Conservation (phyloP, 2,329 filamentous ascomycete genomes). For the Whalleya microplaca region DNA sequence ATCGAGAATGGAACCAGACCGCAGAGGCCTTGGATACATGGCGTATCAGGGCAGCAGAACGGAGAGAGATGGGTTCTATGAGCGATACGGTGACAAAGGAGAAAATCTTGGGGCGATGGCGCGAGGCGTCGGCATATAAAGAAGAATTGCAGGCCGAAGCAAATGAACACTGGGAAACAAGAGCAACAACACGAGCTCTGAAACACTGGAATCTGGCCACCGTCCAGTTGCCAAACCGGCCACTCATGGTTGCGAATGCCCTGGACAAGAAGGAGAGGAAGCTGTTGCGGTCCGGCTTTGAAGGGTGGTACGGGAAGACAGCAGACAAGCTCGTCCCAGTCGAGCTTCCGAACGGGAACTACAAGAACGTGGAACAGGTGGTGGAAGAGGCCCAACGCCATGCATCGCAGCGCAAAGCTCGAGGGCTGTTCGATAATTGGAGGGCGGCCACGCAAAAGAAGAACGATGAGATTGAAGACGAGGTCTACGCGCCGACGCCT, state of each 20-base stretch:
- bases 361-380: conserved; percentile 29
- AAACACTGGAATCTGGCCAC: conserved; percentile 38
- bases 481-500: conserved; percentile 36
- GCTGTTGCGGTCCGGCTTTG: conserved; percentile 33
- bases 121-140: conserved; percentile 20
- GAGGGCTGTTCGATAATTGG: conserved; percentile 30
- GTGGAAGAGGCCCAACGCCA: conserved; percentile 31
- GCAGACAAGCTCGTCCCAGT: conserved; percentile 34
- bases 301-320: conserved; percentile 35
- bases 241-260: conserved; percentile 35
- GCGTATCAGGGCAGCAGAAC: conserved; percentile 31
- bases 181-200: conserved; percentile 27
- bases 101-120: conserved; percentile 33
- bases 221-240: conserved; percentile 35
- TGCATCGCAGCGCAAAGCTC: conserved; percentile 24
- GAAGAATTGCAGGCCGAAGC: conserved; percentile 28
- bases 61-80: conserved; percentile 19
- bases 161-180: conserved; percentile 30
- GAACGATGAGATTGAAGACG: conserved; percentile 17
- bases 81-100: conserved; percentile 29
- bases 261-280: conserved; percentile 37
- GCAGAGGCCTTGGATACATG: conserved; percentile 31
- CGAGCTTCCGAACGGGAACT: conserved; percentile 29
- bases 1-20: conserved; percentile 29
- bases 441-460: conserved; percentile 23